Evolutionary conservation across 2,329 filamentous ascomycete genomes (phyloP).

Genomic region (Penicillium verrucosum): DNA sequence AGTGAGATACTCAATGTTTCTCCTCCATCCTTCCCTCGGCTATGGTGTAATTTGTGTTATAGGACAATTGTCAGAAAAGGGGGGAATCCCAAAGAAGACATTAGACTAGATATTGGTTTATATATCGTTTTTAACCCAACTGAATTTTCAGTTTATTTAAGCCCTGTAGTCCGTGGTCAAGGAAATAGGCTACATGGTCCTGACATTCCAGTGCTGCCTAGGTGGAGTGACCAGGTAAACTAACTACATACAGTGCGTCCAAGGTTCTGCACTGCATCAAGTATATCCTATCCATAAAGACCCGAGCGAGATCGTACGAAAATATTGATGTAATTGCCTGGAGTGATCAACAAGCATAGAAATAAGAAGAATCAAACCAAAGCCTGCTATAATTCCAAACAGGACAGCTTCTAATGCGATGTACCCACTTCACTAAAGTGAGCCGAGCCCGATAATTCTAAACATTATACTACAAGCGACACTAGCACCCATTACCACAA

Average conservation of each 20-base stretch:
- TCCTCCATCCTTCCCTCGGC: not conserved
- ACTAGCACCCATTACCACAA: not conserved
- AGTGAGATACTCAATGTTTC: too few relatives aligned
- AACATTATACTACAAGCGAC: not conserved
- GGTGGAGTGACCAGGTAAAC: not conserved
- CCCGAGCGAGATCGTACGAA: not conserved
- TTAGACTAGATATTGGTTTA: not conserved
- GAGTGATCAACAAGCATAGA: not conserved
- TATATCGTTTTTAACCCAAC: not conserved
- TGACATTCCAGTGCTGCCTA: not conserved
- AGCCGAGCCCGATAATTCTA: not conserved
- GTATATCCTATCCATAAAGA: not conserved
- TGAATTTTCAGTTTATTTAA: not conserved
- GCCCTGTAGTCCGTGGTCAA: not conserved
- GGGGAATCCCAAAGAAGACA: not conserved
- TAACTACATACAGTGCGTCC: not conserved
- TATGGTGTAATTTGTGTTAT: not conserved
- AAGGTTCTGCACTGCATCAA: not conserved
- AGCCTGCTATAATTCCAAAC: not conserved
- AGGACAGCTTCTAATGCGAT: not conserved
- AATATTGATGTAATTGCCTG: not conserved
- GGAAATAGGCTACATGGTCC: not conserved
- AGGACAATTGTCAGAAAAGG: not conserved
- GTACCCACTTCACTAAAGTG: not conserved
- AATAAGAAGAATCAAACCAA: not conserved